Evolutionary conservation across 2,329 filamentous ascomycete genomes (phyloP).

Genomic region (Diaporthe sp.): DNA sequence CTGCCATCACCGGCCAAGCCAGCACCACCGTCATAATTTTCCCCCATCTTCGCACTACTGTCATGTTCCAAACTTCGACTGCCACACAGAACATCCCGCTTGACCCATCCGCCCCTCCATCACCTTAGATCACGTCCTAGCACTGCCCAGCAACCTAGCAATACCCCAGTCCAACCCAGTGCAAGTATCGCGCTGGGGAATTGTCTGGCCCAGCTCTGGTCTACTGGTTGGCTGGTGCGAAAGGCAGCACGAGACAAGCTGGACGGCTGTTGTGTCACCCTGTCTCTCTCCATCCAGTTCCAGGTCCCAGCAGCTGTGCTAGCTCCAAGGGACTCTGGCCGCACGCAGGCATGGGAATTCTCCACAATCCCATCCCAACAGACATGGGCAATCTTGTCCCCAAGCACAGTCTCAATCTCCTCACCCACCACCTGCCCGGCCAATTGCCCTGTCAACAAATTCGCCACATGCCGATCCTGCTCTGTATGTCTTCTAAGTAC

Average conservation of each 20-base stretch:
- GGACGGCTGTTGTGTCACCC: neutral
- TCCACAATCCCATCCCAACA: slow-evolving; percentile 15
- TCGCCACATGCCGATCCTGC: slow-evolving; percentile 6
- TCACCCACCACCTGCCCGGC: neutral
- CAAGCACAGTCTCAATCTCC: neutral
- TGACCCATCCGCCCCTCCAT: neutral
- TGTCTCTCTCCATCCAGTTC: no score
- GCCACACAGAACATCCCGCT: neutral
- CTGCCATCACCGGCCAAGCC: neutral
- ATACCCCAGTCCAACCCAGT: neutral
- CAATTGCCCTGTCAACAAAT: neutral
- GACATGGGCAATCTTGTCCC: slow-evolving; percentile 21
- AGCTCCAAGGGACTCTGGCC: no score
- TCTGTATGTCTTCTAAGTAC: neutral
- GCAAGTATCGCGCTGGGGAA: neutral
- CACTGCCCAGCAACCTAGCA: neutral
- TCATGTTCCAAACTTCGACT: neutral
- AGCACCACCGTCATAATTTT: neutral
- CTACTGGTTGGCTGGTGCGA: neutral
- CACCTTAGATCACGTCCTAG: neutral
- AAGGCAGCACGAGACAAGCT: neutral
- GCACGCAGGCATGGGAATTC: neutral
- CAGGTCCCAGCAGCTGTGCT: neutral
- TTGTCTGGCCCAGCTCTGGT: neutral
- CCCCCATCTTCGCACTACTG: neutral